Evolutionary conservation across 768 basidiomycete genomes (phyloP), one percentile per base, ranked within the genome.

Genomic region (Pleurotus tuber-regium): DNA sequence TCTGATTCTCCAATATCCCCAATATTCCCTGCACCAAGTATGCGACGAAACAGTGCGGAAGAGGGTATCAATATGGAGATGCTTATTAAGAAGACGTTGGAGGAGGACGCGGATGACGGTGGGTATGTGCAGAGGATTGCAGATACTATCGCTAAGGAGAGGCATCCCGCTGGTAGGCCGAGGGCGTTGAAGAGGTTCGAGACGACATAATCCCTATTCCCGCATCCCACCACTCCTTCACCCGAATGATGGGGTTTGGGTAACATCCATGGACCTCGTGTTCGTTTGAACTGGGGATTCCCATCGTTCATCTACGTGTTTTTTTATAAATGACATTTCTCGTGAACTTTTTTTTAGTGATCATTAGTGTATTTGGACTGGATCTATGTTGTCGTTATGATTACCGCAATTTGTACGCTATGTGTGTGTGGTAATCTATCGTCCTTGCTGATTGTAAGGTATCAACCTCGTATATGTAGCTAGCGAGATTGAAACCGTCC

Each of bases 171-270:
- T 11, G 75, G 71, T 43, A 66, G 77, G 56, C 82, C 80, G 11
- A 61, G 66, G 21, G 73, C 77, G 39, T 66, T 87, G 63, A 89
- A 84, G 75, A 74, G 86, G 61, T 78, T 79, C 59, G 86, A 82
- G 51, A 86, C 84, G 18, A 69, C 79, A 24, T 79, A 52, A 60
- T 39, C n/a, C n/a, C n/a, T n/a, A n/a, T n/a, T n/a, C n/a, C n/a
- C n/a, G n/a, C n/a, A n/a, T n/a, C n/a, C n/a, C n/a, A n/a, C n/a
- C n/a, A n/a, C n/a, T n/a, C n/a, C n/a, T n/a, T n/a, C n/a, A n/a
- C n/a, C n/a, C n/a, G n/a, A n/a, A n/a, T n/a, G n/a, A n/a, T n/a
- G n/a, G n/a, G n/a, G n/a, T n/a, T n/a, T n/a, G n/a, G n/a, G n/a
- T n/a, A n/a, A n/a, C n/a, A n/a, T n/a, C n/a, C n/a, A n/a, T n/a